These are phyloP conservation scores for Syncephalastrum sp. DNA, from an alignment of 371 early-diverging fungal species.

Conservation along the genomic window DNA sequence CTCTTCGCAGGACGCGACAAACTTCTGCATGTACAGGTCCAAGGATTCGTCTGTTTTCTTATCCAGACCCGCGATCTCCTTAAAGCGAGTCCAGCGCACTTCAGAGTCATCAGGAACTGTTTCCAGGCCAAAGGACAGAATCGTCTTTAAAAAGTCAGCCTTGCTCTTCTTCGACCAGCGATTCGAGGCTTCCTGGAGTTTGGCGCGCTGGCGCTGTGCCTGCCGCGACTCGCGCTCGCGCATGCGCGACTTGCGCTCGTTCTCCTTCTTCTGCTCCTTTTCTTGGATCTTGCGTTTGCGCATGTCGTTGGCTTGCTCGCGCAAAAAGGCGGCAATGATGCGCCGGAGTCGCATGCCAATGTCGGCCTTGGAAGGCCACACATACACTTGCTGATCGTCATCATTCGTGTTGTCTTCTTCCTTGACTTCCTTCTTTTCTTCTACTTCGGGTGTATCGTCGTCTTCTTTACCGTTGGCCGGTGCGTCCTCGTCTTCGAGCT, in stretches of 20 bases:
- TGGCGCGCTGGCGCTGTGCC: constrained; percentile 41
- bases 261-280: constrained; percentile 46
- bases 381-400: constrained; percentile 21
- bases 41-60: constrained; percentile 75
- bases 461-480: constrained; percentile 11
- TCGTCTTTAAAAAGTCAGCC: constrained; percentile 67
- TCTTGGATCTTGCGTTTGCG: constrained; percentile 41
- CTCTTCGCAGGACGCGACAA: constrained; percentile 58
- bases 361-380: constrained; percentile 74
- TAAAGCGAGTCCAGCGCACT: constrained; percentile 70
- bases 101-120: constrained; percentile 30
- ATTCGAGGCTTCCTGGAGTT: constrained; percentile 44
- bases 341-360: constrained; percentile 74
- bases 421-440: constrained; percentile 15
- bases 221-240: constrained; percentile 50
- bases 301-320: constrained; percentile 57
- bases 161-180: constrained; percentile 73
- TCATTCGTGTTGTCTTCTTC: background rate
- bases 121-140: constrained; percentile 73
- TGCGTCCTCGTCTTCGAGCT: constrained; percentile 33
- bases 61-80: constrained; percentile 63
- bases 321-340: constrained; percentile 67
- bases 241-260: constrained; percentile 36
- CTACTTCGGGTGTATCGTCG: constrained; percentile 12
- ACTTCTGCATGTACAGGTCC: constrained; percentile 60